Evolutionary conservation across 2,329 filamentous ascomycete genomes (phyloP), one percentile per base, ranked within the genome.

Genomic region (Ceratocystis harringtonii): DNA sequence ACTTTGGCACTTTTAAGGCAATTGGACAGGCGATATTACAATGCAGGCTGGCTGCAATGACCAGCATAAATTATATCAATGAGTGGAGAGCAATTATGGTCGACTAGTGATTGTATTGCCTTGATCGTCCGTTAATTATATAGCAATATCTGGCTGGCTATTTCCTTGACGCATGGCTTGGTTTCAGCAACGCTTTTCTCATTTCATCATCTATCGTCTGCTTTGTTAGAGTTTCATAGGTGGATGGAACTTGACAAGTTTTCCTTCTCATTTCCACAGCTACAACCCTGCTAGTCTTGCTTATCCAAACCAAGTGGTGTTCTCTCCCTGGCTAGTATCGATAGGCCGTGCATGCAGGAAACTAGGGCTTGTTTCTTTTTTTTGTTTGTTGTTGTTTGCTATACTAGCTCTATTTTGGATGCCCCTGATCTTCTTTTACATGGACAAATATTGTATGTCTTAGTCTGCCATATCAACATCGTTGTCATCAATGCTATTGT

Each of bases 381-480:
- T 52, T n/a, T 55, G n/a, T 58, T 44, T 12, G 45, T 43, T 58
- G 32, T 25, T 7, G 22, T n/a, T 17, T 28, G 36, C 15, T 28
- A 1, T 12, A 17, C 25, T 63, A 63, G n/a, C 6, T 7, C 41
- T 7, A 44, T 19, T 57, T 60, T 57, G 19, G 2, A 28, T 22
- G 5, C 45, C 45, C 45, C n/a, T 25, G n/a, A n/a, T 25, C 5
- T 25, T 25, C 15, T n/a, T 32, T 58, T 7, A 8, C 7, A n/a
- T 10, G 28, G 17, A 17, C 22, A 44, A 8, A n/a, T 45, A 10
- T 60, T 52, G 10, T 22, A 36, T 61, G 25, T 66, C 66, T 28
- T 28, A 64, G 22, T 68, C 65, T 3, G n/a, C 32, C 65, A 67
- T 69, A 12, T 65, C 60, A 25, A 52, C 22, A 36, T 68, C 67